Evolutionary conservation across 306 rosid species (phyloP), one percentile per base, ranked within the genome.

Genomic region (Cicer cuneatum): DNA sequence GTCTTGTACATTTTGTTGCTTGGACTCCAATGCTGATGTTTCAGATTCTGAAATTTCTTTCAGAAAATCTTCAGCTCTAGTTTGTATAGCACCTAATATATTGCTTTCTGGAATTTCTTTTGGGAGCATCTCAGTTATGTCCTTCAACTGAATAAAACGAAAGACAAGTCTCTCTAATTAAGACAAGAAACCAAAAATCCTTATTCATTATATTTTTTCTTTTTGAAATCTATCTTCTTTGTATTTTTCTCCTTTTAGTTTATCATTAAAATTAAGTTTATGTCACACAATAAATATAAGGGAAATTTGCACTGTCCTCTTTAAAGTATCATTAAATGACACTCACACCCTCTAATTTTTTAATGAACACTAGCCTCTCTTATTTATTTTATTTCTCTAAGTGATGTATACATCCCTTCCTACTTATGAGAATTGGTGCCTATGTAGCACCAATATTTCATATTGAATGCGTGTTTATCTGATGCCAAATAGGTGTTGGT

Each of bases 31-130:
- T 69, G 64, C 80, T 79, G 86, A 8, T 21, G 14, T 24, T 78
- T 83, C 66, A 13, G 83, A 75, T 68, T 73, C 69, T 67, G 68
- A 69, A 37, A 3, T 64, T 58, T 73, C 75, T 59, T 84, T 81
- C 35, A 87, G 65, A 82, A 93, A 80, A 42, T 82, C 83, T 85
- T 83, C 88, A 41, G 83, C 90, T 83, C 53, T 81, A 62, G 72
- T 77, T 9, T 64, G 79, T 53, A 90, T 52, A 47, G 81, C 49
- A 73, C 56, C 79, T 57, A 91, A 86, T 42, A 15, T 42, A 57
- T 67, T 82, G 37, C 71, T 76, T 18, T 88, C 84, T 11, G 83
- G 72, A 74, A 77, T 77, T 45, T 91, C 94, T 42, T 56, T 58
- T 46, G 90, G 86, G 71, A 91, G 58, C 82, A 81, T 87, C 81